Base-by-base conservation (phyloP, 352 stramenopile species). In the Phytophthora sp. region DNA sequence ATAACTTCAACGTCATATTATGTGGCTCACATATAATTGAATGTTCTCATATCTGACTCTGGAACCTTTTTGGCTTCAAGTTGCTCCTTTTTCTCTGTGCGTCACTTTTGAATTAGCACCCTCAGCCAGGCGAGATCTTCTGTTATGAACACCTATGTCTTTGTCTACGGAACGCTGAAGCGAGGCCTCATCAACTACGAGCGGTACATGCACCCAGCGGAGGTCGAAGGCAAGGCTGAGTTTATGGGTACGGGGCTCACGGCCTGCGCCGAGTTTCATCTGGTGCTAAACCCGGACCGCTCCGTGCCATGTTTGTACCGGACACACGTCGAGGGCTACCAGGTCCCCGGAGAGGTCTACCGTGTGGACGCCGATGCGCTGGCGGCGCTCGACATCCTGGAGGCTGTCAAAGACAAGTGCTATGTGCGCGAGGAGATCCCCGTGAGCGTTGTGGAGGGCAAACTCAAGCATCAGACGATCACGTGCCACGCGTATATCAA, bases 81-180 rank as follows among this genome's bases (percentile, higher is more conserved):
- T 55, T 45, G 30, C n/a, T n/a, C n/a, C n/a, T n/a, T n/a, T n/a
- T n/a, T n/a, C n/a, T n/a, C n/a, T n/a, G n/a, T n/a, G n/a, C 13
- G 13, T 31, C 49, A 59, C 38, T 60, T 55, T 52, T 4, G 27
- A 45, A 31, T 56, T 55, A 13, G 38, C 30, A 56, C n/a, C 11
- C 6, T 8, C 20, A 46, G 26, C 4, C n/a, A 12, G 1, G 13
- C 6, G 41, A 55, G 44, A 66, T 69, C 60, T 53, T 53, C 12
- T 30, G 12, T 23, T 21, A 76, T 86, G 52, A 70, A 84, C 44
- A 73, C 77, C 29, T 69, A 88, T 50, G 80, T 93, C 53, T 91
- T 91, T 55, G 80, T 93, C 18, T 93, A 93, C 57, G 84, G 82
- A 24, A 93, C 84, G 27, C 80, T 93, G 64, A 93, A 91, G 76